Conservation (phyloP, 768 basidiomycete genomes). For the Leccinum arenicola region DNA sequence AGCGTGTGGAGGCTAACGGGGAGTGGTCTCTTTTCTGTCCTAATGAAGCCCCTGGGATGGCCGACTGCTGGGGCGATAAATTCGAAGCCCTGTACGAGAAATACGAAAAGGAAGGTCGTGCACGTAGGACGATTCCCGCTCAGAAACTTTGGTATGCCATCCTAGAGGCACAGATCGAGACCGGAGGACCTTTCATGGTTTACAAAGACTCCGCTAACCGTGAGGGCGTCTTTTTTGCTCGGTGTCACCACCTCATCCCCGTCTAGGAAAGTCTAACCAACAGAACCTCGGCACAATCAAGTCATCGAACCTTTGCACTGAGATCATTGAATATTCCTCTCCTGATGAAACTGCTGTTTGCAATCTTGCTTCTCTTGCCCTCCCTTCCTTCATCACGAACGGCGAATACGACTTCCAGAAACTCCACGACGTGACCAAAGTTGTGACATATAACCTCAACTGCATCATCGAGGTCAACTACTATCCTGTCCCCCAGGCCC, state of each 20-base stretch:
- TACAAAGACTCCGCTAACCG: conserved; percentile 97
- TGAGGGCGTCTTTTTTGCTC: conserved; percentile 36
- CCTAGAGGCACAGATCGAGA: conserved; percentile 96
- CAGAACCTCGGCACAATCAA: conserved; percentile 99
- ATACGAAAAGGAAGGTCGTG: conserved; percentile 89
- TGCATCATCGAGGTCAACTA: conserved; percentile 93
- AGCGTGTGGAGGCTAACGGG: conserved; percentile 84
- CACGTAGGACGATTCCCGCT: conserved; percentile 80
- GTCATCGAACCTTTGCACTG: conserved; percentile 98
- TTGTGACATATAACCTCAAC: conserved; percentile 91
- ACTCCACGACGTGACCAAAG: conserved; percentile 91
- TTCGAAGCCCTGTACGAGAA: conserved; percentile 83
- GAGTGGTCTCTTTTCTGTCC: conserved; percentile 99
- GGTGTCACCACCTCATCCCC: background rate
- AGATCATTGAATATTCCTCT: conserved; percentile 97
- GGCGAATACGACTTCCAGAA: conserved; percentile 92
- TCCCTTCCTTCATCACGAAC: conserved; percentile 85
- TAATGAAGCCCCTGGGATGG: conserved; percentile 87
- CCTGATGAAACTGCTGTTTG: conserved; percentile 98
- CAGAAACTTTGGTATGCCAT: conserved; percentile 99
- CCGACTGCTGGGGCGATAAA: conserved; percentile 85
- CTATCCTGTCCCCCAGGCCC: conserved; percentile 91
- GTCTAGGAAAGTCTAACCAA: conserved; percentile 94
- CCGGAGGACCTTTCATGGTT: conserved; percentile 98
- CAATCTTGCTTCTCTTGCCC: conserved; percentile 95